Base-by-base conservation (phyloP, 495 filamentous ascomycete species). In the Sphaerosporella brunnea region DNA sequence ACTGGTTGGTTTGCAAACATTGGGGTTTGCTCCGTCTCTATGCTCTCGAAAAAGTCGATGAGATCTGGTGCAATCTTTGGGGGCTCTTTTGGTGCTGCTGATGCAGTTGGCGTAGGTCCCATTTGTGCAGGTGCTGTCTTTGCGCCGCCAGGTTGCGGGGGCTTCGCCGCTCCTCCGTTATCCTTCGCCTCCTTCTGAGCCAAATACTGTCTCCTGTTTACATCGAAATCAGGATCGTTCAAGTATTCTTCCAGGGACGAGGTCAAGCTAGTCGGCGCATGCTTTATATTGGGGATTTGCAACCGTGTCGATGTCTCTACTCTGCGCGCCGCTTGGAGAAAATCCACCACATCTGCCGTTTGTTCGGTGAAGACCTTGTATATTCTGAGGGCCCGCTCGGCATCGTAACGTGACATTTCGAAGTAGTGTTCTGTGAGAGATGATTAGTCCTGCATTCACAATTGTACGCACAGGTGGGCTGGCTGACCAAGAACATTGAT, bases 11-110 rank as follows among this genome's bases (percentile, higher is more conserved):
- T 58, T 20, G 53, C 64, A 65, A 78, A 78, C 63, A 82, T 75
- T 1, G 71, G 70, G 49, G 86, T 84, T 62, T 88, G 84, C 51
- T 88, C 87, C 55, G 82, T 79, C 56, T 96, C 86, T 58, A 99
- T 96, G 1, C 88, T 88, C 50, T 90, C 90, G 60, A 99, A 99
- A 62, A 99, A 94, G 62, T 99, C 90, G 55, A 99, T 99, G 44
- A 99, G 67, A 65, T 96, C 83, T 39, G 79, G 70, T 48, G 63
- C 53, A 23, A 58, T 51, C 58, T 47, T 62, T 53, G 50, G 13
- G 13, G 38, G 42, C 19, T 61, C 58, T 8, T 47, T 44, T 49
- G 63, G 59, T 53, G 60, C 8, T 26, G 50, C 43, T 23, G n/a
- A 7, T 3, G 51, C 26, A 20, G 61, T 32, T 7, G 55, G 37